Percentiles rank a stretch among this genome's conserved stretches.
These are phyloP conservation scores for Fusarium udum DNA, from an alignment of 2,329 filamentous ascomycete genomes.

Conservation along the genomic window DNA sequence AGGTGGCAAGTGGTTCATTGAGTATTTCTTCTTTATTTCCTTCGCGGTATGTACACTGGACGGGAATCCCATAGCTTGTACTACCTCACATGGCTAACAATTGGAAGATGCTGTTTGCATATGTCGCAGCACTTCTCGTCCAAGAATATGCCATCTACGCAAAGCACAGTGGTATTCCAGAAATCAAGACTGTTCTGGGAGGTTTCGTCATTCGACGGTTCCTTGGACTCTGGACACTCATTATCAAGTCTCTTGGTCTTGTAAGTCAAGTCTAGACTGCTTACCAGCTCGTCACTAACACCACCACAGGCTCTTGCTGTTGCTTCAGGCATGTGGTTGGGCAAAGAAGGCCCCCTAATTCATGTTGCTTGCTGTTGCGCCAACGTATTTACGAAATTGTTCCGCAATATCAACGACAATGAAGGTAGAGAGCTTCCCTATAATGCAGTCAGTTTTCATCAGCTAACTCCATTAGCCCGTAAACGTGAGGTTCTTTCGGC, in stretches of 20 bases:
- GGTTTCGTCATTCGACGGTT: constrained; percentile 93
- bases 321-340: constrained; percentile 93
- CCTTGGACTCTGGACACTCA: constrained; percentile 85
- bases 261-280: constrained; percentile 57
- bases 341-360: constrained; percentile 94
- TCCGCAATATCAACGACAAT: constrained; percentile 80
- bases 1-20: constrained; percentile 80
- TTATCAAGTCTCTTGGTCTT: constrained; percentile 89
- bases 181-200: constrained; percentile 95
- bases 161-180: constrained; percentile 94
- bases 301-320: constrained; percentile 81
- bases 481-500: constrained; percentile 94
- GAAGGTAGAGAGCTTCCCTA: constrained; percentile 68
- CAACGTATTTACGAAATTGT: constrained; percentile 92
- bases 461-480: constrained; percentile 66
- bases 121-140: constrained; percentile 80
- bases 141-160: constrained; percentile 87
- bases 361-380: constrained; percentile 98
- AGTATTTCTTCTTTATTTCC: constrained; percentile 87
- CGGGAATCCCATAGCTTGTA: neutral
- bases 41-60: constrained; percentile 71
- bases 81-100: constrained; percentile 27
- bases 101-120: constrained; percentile 76
- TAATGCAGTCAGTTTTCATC: neutral
- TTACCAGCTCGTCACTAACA: constrained; percentile 32